These are phyloP conservation scores for Piper longum DNA, from an alignment of 164 flowering plant species.

Conservation along the genomic window DNA sequence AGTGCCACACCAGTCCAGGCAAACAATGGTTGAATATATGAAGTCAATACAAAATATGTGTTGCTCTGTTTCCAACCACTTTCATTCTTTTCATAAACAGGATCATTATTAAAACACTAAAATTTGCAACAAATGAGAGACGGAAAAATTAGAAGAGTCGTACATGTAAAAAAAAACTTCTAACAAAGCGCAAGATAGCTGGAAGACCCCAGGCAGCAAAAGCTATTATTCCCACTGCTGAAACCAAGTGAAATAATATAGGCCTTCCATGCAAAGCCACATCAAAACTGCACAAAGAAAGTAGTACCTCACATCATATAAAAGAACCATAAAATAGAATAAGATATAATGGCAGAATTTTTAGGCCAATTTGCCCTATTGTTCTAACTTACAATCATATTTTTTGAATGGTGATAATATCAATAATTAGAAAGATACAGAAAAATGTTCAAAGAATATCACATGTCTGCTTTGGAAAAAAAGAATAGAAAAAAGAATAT, in stretches of 20 bases:
- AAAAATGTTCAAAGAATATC: no score
- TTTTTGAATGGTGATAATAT: no score
- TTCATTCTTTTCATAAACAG: constrained; percentile 39
- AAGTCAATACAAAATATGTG: constrained; percentile 40
- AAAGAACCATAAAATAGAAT: background rate
- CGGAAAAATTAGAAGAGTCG: background rate
- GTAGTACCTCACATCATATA: background rate
- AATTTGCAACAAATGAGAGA: background rate
- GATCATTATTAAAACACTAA: background rate
- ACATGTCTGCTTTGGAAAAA: no score
- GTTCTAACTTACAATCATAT: no score
- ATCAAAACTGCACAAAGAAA: constrained; percentile 35
- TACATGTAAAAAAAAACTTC: no score
- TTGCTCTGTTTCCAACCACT: constrained; percentile 68
- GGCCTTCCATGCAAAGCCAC: constrained; percentile 37
- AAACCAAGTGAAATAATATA: constrained; percentile 37
- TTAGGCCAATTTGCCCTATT: no score
- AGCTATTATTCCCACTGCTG: constrained; percentile 51
- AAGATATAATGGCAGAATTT: no score
- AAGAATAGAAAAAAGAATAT: no score
- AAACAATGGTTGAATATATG: constrained; percentile 71
- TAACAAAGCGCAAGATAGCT: background rate
- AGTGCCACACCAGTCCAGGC: constrained; percentile 79
- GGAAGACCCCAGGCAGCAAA: constrained; percentile 69
- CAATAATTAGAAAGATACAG: no score